Evolutionary conservation across 306 rosid species (phyloP), one percentile per base, ranked within the genome.

Genomic region (Lagenaria siceraria): DNA sequence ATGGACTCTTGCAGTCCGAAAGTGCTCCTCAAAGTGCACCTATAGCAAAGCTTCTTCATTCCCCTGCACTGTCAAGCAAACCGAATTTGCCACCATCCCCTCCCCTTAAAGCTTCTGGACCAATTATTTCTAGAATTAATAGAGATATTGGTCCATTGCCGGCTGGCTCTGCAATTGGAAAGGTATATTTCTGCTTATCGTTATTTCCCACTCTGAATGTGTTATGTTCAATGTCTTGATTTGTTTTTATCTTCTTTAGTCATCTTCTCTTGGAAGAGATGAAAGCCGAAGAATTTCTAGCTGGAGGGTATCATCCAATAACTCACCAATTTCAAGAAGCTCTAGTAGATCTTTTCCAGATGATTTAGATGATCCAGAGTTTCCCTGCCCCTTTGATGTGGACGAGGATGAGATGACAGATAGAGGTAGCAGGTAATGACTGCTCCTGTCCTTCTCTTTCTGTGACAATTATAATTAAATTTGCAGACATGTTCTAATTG

Each of bases 331-430:
- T 85, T 86, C 94, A 60, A 89, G 92, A 84, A 83, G 97, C 90
- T 87, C 98, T 55, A 94, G 96, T 78, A 90, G 90, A 85, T 93
- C 94, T 76, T 84, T 82, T 73, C 92, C 81, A 51, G 91, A 89
- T 54, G 76, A 78, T 24, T 53, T 81, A 75, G 97, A 91, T 82
- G 91, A 90, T 70, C 24, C 87, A 48, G 96, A 94, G 75, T 84
- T 82, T 78, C 80, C 83, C 22, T 90, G 97, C 81, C 87, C 97
- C 0, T 94, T 94, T 89, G 94, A 87, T 75, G 84, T 87, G 77
- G 96, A 87, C 77, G 87, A 86, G 51, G 97, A 87, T 75, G 96
- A 90, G 65, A 78, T 86, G 82, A 84, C 87, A 4, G 88, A 90
- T 87, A 90, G 88, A n/a, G 78, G 88, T 62, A 90, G 91, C 97